Percentiles rank a stretch among this genome's conserved stretches.
These are phyloP conservation scores for Pythium aquatile DNA, from an alignment of 352 stramenopile genomes.

Conservation along the genomic window DNA sequence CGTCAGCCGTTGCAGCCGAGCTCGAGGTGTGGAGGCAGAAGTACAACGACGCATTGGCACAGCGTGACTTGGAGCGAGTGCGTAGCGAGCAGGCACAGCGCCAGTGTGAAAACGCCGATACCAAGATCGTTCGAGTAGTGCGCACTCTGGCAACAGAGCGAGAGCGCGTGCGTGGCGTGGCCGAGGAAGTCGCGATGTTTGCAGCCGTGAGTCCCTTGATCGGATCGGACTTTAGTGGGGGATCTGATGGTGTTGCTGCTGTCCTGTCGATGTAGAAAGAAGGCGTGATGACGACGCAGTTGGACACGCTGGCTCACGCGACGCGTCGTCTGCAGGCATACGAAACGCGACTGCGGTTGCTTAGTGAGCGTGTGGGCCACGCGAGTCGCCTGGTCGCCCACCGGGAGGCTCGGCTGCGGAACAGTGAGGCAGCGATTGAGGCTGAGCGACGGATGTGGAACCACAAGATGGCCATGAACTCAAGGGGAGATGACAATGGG, in stretches of 20 bases:
- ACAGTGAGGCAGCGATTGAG: slow-evolving; percentile 63
- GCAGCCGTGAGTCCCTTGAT: slow-evolving; percentile 29
- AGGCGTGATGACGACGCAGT: slow-evolving; percentile 42
- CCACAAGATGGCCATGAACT: slow-evolving; percentile 6
- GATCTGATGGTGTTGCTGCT: neutral
- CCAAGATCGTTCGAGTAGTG: slow-evolving; percentile 49
- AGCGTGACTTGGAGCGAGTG: slow-evolving; percentile 55
- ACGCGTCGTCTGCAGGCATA: slow-evolving; percentile 36
- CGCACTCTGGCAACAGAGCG: slow-evolving; percentile 50
- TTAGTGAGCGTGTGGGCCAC: slow-evolving; percentile 42
- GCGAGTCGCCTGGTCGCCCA: slow-evolving; percentile 46
- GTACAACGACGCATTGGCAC: slow-evolving; percentile 47
- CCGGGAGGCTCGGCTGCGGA: slow-evolving; percentile 54
- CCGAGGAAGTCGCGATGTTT: slow-evolving; percentile 45
- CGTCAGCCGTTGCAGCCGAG: slow-evolving; percentile 25
- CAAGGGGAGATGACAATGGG: slow-evolving; percentile 3
- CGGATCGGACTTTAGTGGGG: neutral
- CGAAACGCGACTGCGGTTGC: slow-evolving; percentile 35
- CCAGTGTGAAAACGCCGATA: slow-evolving; percentile 29
- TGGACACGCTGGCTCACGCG: slow-evolving; percentile 38
- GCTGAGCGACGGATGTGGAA: slow-evolving; percentile 32
- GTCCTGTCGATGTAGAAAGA: slow-evolving; percentile 25
- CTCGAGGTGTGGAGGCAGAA: slow-evolving; percentile 56
- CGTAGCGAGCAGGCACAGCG: slow-evolving; percentile 29
- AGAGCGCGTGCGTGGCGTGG: slow-evolving; percentile 41